phyloP scores from a whole-genome alignment of 108 stramenopile genomes.

The Cyclotella choctawhatcheeana region DNA sequence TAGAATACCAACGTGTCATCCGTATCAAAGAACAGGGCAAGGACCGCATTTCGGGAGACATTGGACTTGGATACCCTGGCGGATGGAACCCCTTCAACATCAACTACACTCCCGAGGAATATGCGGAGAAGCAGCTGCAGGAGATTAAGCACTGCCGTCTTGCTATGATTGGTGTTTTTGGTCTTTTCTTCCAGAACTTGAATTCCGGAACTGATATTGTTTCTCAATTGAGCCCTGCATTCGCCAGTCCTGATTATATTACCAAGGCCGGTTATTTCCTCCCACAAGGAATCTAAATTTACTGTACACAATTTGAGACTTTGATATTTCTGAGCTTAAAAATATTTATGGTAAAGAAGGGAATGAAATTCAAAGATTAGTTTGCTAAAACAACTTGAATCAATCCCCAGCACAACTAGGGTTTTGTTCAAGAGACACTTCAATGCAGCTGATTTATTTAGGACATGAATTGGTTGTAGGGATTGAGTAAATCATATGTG shows the following conservation, averaged over 20 bases:
- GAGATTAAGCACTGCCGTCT: conserved; percentile 98
- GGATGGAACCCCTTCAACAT: conserved; percentile 93
- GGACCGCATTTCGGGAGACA: conserved; percentile 84
- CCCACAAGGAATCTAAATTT: conserved; percentile 90
- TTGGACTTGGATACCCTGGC: conserved; percentile 90
- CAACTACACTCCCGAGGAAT: conserved; percentile 95
- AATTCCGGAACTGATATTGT: conserved; percentile 82
- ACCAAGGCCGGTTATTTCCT: conserved; percentile 93
- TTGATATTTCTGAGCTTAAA: neutral
- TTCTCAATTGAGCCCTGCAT: conserved; percentile 86
- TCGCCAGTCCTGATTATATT: conserved; percentile 75
- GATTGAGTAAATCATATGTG: neutral
- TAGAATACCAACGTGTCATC: conserved; percentile 88
- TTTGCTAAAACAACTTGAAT: too few relatives aligned
- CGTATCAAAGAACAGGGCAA: conserved; percentile 82
- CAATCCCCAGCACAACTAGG: too few relatives aligned
- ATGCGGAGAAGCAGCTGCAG: conserved; percentile 93
- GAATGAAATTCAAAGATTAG: too few relatives aligned
- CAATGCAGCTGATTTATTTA: neutral
- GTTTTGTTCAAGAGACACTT: neutral
- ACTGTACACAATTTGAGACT: neutral
- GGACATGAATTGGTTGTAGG: neutral
- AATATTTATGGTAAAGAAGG: too few relatives aligned
- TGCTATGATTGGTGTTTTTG: conserved; percentile 94
- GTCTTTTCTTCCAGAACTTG: conserved; percentile 84